phyloP scores from a whole-genome alignment of 768 basidiomycete genomes.

The Erythrobasidium yunnanense region DNA sequence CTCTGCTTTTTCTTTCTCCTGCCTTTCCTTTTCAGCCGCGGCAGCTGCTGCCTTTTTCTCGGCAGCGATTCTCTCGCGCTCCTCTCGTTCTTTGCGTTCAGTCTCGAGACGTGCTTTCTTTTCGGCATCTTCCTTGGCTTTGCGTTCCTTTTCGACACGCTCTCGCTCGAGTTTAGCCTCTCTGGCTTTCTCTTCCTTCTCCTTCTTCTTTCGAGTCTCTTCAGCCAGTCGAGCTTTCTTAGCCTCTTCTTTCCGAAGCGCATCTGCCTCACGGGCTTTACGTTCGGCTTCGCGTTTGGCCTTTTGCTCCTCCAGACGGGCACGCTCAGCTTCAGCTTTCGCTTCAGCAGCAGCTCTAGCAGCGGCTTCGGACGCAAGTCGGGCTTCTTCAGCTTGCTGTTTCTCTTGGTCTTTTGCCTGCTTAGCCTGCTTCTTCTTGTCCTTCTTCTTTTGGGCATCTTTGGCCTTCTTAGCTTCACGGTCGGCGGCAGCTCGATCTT shows the following conservation, averaged over 20 bases:
- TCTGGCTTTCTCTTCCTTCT: conserved; percentile 53
- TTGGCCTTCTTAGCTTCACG: conserved; percentile 84
- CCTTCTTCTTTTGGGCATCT: conserved; percentile 97
- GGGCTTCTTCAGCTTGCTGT: conserved; percentile 68
- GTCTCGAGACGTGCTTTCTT: conserved; percentile 52
- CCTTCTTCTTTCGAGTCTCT: conserved; percentile 63
- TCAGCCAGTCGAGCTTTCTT: conserved; percentile 44
- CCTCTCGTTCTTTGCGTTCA: conserved; percentile 39
- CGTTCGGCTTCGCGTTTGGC: conserved; percentile 57
- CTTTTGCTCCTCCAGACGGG: conserved; percentile 80
- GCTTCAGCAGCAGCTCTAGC: conserved; percentile 62
- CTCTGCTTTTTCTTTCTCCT: conserved; percentile 36
- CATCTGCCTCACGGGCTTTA: conserved; percentile 42
- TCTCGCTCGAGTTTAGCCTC: conserved; percentile 68
- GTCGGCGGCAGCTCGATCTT: conserved; percentile 74
- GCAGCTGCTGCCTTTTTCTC: conserved; percentile 41
- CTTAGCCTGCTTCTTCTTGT: conserved; percentile 83
- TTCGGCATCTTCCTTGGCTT: conserved; percentile 43
- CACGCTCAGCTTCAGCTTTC: conserved; percentile 67
- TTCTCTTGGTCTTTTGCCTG: conserved; percentile 83
- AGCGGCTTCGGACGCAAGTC: conserved; percentile 74
- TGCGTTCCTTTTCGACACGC: conserved; percentile 48
- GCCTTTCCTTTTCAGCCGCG: conserved; percentile 31
- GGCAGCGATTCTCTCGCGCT: conserved; percentile 53
- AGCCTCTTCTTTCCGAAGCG: conserved; percentile 66